These are phyloP conservation scores for Termitomyces sp. DNA, from an alignment of 768 basidiomycete species.

Conservation along the genomic window DNA sequence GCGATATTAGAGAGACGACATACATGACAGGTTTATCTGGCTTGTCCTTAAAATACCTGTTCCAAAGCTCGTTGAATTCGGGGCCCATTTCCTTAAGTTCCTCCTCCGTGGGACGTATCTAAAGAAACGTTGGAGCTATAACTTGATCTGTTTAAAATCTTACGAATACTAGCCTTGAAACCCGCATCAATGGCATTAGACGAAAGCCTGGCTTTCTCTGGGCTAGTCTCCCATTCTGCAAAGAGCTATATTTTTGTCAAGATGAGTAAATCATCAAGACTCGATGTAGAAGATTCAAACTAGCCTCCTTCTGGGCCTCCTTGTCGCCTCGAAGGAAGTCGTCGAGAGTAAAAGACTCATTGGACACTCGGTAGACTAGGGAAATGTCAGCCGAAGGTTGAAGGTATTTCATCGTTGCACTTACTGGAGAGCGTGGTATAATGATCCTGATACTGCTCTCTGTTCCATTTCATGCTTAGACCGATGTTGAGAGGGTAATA, in stretches of 20 bases:
- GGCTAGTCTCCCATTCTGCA: constrained; percentile 61
- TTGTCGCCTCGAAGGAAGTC: constrained; percentile 70
- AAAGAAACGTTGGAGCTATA: neutral
- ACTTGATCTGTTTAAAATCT: neutral
- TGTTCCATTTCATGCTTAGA: constrained; percentile 20
- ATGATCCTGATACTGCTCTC: constrained; percentile 73
- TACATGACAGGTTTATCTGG: constrained; percentile 77
- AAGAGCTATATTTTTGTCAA: constrained; percentile 40
- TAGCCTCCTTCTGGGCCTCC: constrained; percentile 53
- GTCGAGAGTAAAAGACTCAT: constrained; percentile 59
- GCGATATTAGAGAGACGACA: constrained; percentile 5
- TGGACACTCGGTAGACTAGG: constrained; percentile 62
- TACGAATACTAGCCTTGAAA: constrained; percentile 46
- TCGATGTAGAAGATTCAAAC: neutral
- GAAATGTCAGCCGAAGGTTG: neutral
- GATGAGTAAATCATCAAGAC: neutral
- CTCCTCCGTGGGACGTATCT: constrained; percentile 68
- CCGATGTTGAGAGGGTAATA: neutral
- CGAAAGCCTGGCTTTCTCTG: constrained; percentile 63
- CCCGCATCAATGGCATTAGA: constrained; percentile 76
- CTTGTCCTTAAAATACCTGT: constrained; percentile 75
- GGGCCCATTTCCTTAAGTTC: constrained; percentile 79
- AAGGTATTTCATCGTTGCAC: constrained; percentile 11
- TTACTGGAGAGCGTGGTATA: constrained; percentile 65
- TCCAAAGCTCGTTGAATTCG: constrained; percentile 66